Percentiles rank a stretch among this genome's conserved stretches.
These are phyloP conservation scores for Microcyclosporella mali DNA, from an alignment of 2,329 filamentous ascomycete species.

Conservation along the genomic window DNA sequence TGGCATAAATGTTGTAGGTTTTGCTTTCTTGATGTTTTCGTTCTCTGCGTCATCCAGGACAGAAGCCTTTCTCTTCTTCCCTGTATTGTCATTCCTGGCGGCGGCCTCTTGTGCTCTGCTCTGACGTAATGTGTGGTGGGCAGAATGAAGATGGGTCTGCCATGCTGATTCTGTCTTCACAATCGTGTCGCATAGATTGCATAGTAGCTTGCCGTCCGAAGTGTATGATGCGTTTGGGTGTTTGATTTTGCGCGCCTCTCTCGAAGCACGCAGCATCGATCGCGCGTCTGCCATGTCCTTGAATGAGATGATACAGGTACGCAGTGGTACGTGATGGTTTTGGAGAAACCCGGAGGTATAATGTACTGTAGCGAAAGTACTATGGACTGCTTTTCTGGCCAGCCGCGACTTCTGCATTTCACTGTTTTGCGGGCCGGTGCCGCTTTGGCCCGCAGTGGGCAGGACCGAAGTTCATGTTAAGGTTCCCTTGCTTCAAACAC, in stretches of 20 bases:
- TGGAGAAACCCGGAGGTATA: too few relatives aligned
- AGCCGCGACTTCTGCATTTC: too few relatives aligned
- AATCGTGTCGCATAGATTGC: conserved; percentile 58
- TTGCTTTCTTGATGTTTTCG: conserved; percentile 20
- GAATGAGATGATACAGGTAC: too few relatives aligned
- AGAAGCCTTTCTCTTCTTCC: conserved; percentile 51
- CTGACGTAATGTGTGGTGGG: conserved; percentile 40
- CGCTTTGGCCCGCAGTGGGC: too few relatives aligned
- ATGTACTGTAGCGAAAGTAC: too few relatives aligned
- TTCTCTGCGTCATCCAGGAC: conserved; percentile 10
- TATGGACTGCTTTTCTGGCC: too few relatives aligned
- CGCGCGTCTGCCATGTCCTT: conserved; percentile 68
- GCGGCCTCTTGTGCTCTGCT: conserved; percentile 22
- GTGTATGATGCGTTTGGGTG: conserved; percentile 65
- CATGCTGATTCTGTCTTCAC: conserved; percentile 63
- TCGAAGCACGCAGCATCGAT: conserved; percentile 70
- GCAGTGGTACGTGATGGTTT: too few relatives aligned
- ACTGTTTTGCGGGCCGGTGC: too few relatives aligned
- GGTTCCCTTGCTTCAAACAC: too few relatives aligned
- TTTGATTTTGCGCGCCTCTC: conserved; percentile 65
- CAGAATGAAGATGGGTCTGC: conserved; percentile 55
- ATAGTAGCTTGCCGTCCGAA: conserved; percentile 60
- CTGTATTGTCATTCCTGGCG: conserved; percentile 30
- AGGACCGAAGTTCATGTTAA: too few relatives aligned
- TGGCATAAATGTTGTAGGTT: conserved; percentile 6